Evolutionary conservation across 192 early-diverging fungal species (phyloP), one percentile per base, ranked within the genome.

Genomic region (Backusella tarrabulga): DNA sequence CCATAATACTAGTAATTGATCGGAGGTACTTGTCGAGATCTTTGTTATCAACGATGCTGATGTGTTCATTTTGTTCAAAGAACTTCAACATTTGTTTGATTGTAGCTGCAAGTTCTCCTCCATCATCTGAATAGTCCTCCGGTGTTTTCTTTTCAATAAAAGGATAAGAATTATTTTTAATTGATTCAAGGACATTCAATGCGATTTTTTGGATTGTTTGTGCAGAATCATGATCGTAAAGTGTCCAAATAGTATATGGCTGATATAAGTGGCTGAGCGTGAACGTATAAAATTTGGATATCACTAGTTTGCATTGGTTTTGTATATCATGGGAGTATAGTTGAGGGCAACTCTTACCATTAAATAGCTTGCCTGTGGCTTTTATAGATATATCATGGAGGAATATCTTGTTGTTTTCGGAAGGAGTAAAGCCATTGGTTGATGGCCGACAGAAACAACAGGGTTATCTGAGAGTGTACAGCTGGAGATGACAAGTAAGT

Each of bases 61-160:
- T 70, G 40, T 8, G 68, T 70, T 70, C 68, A 70, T 70, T 70
- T 70, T 70, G 26, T 36, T 36, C n/a, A 70, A 70, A 70, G 68
- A 70, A 38, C 40, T 40, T 23, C 26, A 70, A 70, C 23, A 42
- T 40, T 29, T 70, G 21, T 70, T 70, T 40, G 6, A 70, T 12
- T 23, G 68, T 38, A 41, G 38, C 68, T 70, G 38, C 68, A 70
- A 42, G 68, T 70, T 70, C 38, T 19, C 68, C 68, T 69, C 68
- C 68, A 40, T 69, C 34, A 69, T 69, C 38, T 69, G 42, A n/a
- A 42, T 40, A 69, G 34, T 42, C 42, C 40, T 70, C 68, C 38
- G 29, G 36, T 21, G 68, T 1, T 29, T 70, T 42, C 68, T 70
- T 70, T 42, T 70, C 68, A 23, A 69, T 69, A 42, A 69, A 69